Percentiles rank a stretch among this genome's conserved stretches.
Conservation (phyloP, 305 asterid species). For the Salvia sclarea region DNA sequence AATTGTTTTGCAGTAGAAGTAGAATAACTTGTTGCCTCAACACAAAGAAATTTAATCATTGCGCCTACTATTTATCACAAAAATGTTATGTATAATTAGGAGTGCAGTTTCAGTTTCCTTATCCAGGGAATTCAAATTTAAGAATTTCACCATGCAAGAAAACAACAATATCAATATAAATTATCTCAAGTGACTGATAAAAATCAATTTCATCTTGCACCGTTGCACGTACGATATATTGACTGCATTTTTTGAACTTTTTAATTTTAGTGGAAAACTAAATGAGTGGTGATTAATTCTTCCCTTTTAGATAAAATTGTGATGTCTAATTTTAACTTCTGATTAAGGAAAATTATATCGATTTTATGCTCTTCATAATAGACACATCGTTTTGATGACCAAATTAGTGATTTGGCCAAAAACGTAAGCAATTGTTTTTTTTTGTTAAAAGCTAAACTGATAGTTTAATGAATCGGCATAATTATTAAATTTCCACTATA, state of each 20-base stretch:
- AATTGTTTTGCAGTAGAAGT: not conserved
- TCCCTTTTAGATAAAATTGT: no score
- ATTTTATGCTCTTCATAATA: no score
- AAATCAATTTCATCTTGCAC: not conserved
- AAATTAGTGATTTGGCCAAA: not conserved
- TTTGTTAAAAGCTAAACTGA: no score
- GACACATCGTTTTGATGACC: not conserved
- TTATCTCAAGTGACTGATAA: no score
- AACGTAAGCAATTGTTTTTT: not conserved
- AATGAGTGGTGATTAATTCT: no score
- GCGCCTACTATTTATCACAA: not conserved
- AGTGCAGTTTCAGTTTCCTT: not conserved
- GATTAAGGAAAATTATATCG: not conserved
- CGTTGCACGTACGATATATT: not conserved
- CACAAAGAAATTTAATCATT: conserved; percentile 8
- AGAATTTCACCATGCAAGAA: no score
- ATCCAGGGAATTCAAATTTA: not conserved
- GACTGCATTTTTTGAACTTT: not conserved
- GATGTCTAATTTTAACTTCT: not conserved
- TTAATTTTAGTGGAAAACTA: not conserved
- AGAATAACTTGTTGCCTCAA: not conserved
- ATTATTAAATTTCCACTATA: no score
- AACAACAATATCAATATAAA: no score
- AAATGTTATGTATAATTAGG: not conserved
- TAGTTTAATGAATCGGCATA: not conserved